phyloP scores from a whole-genome alignment of 495 filamentous ascomycete species.

The Xylaria curta region DNA sequence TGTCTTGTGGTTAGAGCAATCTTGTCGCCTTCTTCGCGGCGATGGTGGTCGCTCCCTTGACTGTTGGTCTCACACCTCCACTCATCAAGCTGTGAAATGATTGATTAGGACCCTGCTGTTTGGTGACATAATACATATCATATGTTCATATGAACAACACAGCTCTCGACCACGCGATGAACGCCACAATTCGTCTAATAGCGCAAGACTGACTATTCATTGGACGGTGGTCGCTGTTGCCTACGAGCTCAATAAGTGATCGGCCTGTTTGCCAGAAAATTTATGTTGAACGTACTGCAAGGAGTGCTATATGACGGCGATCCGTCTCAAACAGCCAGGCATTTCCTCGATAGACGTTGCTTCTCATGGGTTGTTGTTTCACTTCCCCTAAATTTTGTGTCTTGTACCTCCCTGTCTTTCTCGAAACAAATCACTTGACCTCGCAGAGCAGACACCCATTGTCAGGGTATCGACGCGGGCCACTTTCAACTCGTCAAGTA shows the following conservation, averaged over 20 bases:
- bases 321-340: constrained; percentile 24
- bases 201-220: neutral
- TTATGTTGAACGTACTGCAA: constrained; percentile 22
- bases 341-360: constrained; percentile 1
- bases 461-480: constrained; percentile 23
- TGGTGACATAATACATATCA: constrained; percentile 2
- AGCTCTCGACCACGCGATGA: neutral
- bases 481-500: neutral
- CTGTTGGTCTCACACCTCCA: neutral
- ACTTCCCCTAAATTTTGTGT: neutral
- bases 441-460: constrained; percentile 26
- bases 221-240: neutral
- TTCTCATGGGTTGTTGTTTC: constrained; percentile 10
- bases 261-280: neutral
- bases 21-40: neutral
- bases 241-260: neutral
- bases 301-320: constrained; percentile 13
- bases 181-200: constrained; percentile 8
- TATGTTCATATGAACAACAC: constrained; percentile 4
- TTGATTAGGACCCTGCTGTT: constrained; percentile 20
- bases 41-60: neutral
- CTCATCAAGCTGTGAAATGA: constrained; percentile 22
- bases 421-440: neutral
- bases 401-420: neutral
- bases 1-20: constrained; percentile 4